phyloP scores from a whole-genome alignment of 2,329 filamentous ascomycete genomes.

The Verticillium nubilum region DNA sequence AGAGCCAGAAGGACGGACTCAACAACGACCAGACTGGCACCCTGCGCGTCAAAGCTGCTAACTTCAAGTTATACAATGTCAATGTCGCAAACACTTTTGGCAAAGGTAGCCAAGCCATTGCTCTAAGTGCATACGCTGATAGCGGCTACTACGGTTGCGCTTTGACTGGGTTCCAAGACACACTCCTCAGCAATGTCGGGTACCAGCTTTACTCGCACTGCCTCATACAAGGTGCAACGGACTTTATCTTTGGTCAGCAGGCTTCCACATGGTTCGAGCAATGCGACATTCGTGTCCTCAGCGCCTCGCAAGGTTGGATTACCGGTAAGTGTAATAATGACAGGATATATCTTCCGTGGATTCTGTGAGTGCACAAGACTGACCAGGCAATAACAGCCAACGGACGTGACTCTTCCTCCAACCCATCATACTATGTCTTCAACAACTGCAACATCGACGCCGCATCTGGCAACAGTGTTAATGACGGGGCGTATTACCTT shows the following conservation, averaged over 20 bases:
- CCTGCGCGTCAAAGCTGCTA: conserved; percentile 39
- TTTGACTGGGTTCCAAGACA: conserved; percentile 45
- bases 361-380: not conserved
- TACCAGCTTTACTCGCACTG: conserved; percentile 40
- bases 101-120: conserved; percentile 41
- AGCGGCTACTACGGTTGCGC: conserved; percentile 41
- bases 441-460: conserved; percentile 37
- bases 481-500: conserved; percentile 36
- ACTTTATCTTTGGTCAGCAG: conserved; percentile 42
- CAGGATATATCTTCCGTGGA: too few species aligned
- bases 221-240: conserved; percentile 41
- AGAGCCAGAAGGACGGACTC: conserved; percentile 44
- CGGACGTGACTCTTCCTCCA: conserved; percentile 27
- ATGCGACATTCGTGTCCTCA: conserved; percentile 31
- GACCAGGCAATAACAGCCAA: conserved; percentile 24
- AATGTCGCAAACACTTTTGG: conserved; percentile 43
- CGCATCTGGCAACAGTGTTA: conserved; percentile 28
- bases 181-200: conserved; percentile 38
- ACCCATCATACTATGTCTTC: conserved; percentile 38
- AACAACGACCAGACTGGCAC: conserved; percentile 49
- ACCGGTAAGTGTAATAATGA: conserved; percentile 25
- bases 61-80: conserved; percentile 57
- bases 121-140: conserved; percentile 35
- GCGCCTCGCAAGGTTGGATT: conserved; percentile 29
- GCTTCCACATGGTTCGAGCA: conserved; percentile 38